Evolutionary conservation across 2,329 filamentous ascomycete genomes (phyloP).

Genomic region (Penicillium hordei): DNA sequence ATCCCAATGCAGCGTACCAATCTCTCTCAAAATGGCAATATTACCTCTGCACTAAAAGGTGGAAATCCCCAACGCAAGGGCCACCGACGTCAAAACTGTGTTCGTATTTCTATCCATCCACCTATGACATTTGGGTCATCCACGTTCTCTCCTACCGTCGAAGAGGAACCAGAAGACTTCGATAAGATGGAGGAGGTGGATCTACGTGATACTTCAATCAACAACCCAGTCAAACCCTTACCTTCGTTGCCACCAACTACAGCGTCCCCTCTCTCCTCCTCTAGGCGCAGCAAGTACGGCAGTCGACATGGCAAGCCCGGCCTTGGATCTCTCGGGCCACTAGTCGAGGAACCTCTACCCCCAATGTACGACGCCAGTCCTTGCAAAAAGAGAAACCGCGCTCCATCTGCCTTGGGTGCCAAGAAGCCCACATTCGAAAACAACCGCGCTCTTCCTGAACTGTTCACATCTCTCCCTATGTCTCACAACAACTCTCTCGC

Average conservation of each 20-base stretch:
- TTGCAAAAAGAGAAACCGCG: slow-evolving; percentile 28
- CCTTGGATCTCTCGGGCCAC: slow-evolving; percentile 20
- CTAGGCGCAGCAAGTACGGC: slow-evolving; percentile 18
- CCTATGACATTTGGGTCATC: slow-evolving; percentile 37
- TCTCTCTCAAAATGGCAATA: slow-evolving; percentile 21
- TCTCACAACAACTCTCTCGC: slow-evolving; percentile 20
- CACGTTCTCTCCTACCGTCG: slow-evolving; percentile 35
- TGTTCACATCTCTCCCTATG: slow-evolving; percentile 28
- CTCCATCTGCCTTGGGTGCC: slow-evolving; percentile 14
- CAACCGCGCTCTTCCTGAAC: slow-evolving; percentile 25
- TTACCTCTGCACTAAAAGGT: slow-evolving; percentile 37
- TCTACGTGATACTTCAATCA: slow-evolving; percentile 25
- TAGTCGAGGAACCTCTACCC: slow-evolving; percentile 23
- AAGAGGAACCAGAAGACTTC: slow-evolving; percentile 37
- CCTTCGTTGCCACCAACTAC: slow-evolving; percentile 11
- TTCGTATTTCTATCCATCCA: slow-evolving; percentile 43
- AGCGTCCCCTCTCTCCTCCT: slow-evolving; percentile 14
- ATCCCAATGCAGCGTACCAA: slow-evolving; percentile 26
- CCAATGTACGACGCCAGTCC: slow-evolving; percentile 19
- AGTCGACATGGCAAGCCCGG: slow-evolving; percentile 23
- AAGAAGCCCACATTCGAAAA: slow-evolving; percentile 20
- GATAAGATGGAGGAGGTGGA: slow-evolving; percentile 36
- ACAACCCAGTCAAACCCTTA: slow-evolving; percentile 15
- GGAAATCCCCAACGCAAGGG: slow-evolving; percentile 37
- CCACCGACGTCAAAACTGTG: slow-evolving; percentile 46